Evolutionary conservation across 2,329 filamentous ascomycete genomes (phyloP), one percentile per base, ranked within the genome.

Genomic region (Capronia epimyces): DNA sequence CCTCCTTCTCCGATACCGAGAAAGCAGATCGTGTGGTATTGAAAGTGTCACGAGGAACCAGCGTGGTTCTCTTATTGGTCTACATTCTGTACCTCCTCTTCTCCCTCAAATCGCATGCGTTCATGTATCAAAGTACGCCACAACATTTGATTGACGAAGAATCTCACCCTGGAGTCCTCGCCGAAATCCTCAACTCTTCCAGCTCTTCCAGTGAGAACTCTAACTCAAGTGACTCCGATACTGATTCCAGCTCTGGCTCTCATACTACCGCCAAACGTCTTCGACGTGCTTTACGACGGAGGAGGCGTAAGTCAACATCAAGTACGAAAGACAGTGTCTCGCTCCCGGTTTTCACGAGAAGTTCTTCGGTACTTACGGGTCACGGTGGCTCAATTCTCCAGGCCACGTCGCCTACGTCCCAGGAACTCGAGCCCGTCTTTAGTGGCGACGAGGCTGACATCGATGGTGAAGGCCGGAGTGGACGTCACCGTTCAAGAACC

Each of bases 121-220:
- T 94, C 70, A 83, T 95, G 74, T 95, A 95, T 62, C 86, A 89
- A 68, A 93, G 89, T 59, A 95, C 87, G 3, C 90, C 90, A 8
- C 89, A 95, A 70, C 84, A 90, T 61, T 86, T 94, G 53, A 93
- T 96, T 57, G 90, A 96, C 60, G 89, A 93, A 62, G 90, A 95
- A 66, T 84, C 88, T 0, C 85, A 88, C 40, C 90, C 90, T 18
- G 90, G 90, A 57, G 84, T 93, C 1, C 78, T 90, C 10, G 86
- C 86, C 15, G 86, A 86, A 25, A 87, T 91, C 69, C 78, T 95
- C 63, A 86, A 93, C 57, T 82, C 82, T 0, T 87, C 84, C 2
- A 75, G 71, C 47, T 78, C 72, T 8, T 79, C 77, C 7, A 70
- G 69, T 15, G 69, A 77, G 10, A 82, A 78, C 0, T 83, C 79